Percentiles rank a stretch among this genome's conserved stretches.
These are phyloP conservation scores for Samsoniella hepiali DNA, from an alignment of 2,329 filamentous ascomycete species.

Conservation along the genomic window DNA sequence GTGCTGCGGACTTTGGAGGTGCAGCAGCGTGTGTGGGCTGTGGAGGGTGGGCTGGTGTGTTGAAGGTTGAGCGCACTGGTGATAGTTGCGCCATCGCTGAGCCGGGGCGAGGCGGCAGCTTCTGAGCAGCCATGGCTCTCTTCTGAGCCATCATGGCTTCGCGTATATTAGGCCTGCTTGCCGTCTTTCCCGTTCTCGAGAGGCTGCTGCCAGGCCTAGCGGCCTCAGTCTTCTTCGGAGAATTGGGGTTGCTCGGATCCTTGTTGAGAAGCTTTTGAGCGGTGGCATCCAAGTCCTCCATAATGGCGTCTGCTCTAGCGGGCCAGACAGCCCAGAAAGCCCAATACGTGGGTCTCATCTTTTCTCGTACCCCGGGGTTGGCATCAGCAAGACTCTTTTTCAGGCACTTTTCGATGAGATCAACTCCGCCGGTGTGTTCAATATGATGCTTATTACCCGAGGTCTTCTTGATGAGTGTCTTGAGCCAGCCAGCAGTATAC, in stretches of 20 bases:
- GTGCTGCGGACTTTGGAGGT: conserved; percentile 35
- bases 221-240: conserved; percentile 52
- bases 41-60: conserved; percentile 30
- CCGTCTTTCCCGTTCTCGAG: conserved; percentile 59
- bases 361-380: conserved; percentile 85
- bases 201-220: conserved; percentile 57
- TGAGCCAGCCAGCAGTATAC: conserved; percentile 79
- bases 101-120: conserved; percentile 55
- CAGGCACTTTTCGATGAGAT: conserved; percentile 81
- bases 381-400: conserved; percentile 85
- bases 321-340: conserved; percentile 75
- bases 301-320: conserved; percentile 70
- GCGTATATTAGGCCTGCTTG: conserved; percentile 65
- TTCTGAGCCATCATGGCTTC: conserved; percentile 85
- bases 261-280: conserved; percentile 78
- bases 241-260: conserved; percentile 77
- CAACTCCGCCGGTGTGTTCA: conserved; percentile 80
- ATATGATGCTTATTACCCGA: conserved; percentile 74
- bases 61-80: conserved; percentile 43
- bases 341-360: conserved; percentile 85
- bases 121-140: conserved; percentile 54
- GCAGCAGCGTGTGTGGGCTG: conserved; percentile 22
- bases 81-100: conserved; percentile 63
- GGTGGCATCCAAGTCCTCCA: conserved; percentile 72
- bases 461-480: conserved; percentile 76